Conservation (phyloP, 2,329 filamentous ascomycete species). For the Stemphylium lycopersici region DNA sequence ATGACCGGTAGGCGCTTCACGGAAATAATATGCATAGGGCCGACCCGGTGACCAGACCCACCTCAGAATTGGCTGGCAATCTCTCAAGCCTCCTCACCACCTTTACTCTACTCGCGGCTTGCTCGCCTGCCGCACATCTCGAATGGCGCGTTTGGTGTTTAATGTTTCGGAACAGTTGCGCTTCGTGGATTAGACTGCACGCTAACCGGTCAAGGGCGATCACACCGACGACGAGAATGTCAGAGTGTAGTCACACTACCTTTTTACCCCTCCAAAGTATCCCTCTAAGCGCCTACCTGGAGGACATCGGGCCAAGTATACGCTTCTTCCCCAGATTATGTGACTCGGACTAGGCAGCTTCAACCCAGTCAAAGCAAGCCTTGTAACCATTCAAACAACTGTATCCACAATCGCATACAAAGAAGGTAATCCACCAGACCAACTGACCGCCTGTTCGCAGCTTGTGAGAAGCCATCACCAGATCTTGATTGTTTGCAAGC, state of each 20-base stretch:
- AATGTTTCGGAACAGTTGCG: neutral
- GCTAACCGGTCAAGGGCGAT: neutral
- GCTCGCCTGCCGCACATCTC: neutral
- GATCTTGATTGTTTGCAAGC: conserved; percentile 11
- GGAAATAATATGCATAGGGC: conserved; percentile 32
- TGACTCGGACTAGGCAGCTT: conserved; percentile 8
- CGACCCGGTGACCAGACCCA: conserved; percentile 40
- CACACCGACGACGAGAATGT: neutral
- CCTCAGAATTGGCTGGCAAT: conserved; percentile 30
- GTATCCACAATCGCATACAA: conserved; percentile 12
- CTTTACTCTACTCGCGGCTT: neutral
- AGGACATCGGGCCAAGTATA: neutral
- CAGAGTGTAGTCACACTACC: neutral
- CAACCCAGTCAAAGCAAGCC: conserved; percentile 2
- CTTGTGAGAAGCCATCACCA: conserved; percentile 20
- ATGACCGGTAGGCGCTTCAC: conserved; percentile 25
- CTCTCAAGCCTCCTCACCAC: conserved; percentile 11
- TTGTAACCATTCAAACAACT: conserved; percentile 14
- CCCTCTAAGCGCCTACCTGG: neutral
- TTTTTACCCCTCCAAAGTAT: neutral
- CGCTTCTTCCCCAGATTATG: conserved; percentile 14
- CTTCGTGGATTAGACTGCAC: neutral
- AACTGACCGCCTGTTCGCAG: conserved; percentile 27
- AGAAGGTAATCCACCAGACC: conserved; percentile 15
- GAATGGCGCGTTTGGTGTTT: neutral